A percentile compares a stretch with the other conserved stretches of the same genome.
Evolutionary conservation across 1,284 basidiomycete species (phyloP).

Genomic region (Marasmius fiardii): DNA sequence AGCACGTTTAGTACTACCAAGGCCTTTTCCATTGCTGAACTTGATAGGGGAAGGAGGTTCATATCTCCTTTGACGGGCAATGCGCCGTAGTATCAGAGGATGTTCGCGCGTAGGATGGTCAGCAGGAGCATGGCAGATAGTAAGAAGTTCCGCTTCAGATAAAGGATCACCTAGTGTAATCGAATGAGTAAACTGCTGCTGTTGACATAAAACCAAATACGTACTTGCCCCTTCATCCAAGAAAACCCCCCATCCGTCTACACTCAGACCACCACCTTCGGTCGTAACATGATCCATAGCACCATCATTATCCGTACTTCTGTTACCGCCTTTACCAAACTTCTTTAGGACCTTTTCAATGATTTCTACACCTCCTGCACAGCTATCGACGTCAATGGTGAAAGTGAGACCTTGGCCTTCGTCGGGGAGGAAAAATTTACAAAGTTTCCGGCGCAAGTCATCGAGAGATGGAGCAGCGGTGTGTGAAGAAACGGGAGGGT

Average conservation of each 20-base stretch:
- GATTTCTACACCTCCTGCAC: conserved; percentile 78
- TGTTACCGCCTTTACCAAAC: conserved; percentile 67
- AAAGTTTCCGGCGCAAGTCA: conserved; percentile 74
- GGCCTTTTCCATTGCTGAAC: conserved; percentile 42
- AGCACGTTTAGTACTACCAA: conserved; percentile 77
- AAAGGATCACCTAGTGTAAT: conserved; percentile 58
- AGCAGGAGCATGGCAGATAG: conserved; percentile 82
- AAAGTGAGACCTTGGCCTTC: conserved; percentile 60
- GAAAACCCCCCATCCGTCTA: conserved; percentile 89
- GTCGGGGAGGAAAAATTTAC: conserved; percentile 85
- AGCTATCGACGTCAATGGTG: conserved; percentile 79
- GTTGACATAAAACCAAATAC: conserved; percentile 21
- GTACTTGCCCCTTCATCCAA: conserved; percentile 60
- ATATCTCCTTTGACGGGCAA: conserved; percentile 41
- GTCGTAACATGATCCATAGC: conserved; percentile 48
- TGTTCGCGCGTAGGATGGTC: conserved; percentile 81
- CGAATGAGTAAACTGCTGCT: background rate
- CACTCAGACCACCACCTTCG: conserved; percentile 64
- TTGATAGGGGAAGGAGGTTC: conserved; percentile 34
- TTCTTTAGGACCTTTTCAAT: conserved; percentile 86
- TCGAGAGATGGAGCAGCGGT: conserved; percentile 58
- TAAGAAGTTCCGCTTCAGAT: conserved; percentile 81
- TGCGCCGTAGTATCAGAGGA: conserved; percentile 73
- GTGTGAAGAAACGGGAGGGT: conserved; percentile 40
- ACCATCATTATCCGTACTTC: conserved; percentile 46